Percentiles rank a stretch among this genome's conserved stretches.
Evolutionary conservation across 768 basidiomycete genomes (phyloP).

Genomic region (Amanita subjunquillea): DNA sequence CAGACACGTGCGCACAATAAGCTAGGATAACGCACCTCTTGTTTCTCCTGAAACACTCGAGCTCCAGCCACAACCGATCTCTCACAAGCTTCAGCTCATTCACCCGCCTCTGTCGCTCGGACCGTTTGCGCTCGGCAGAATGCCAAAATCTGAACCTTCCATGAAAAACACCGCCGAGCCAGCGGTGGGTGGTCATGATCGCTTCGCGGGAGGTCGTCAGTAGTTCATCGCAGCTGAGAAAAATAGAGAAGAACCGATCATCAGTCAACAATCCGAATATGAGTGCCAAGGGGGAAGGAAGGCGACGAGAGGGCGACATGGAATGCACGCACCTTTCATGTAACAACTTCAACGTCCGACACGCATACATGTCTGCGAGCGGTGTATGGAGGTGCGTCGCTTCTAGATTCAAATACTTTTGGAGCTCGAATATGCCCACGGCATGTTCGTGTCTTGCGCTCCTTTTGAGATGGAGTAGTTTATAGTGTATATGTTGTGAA

Average conservation of each 20-base stretch:
- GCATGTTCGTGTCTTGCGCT: slow-evolving; percentile 30
- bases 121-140: slow-evolving; percentile 17
- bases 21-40: slow-evolving; percentile 31
- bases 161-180: slow-evolving; percentile 36
- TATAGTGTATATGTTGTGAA: slow-evolving; percentile 19
- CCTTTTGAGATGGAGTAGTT: slow-evolving; percentile 26
- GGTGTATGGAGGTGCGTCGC: slow-evolving; percentile 42
- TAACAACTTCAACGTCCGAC: slow-evolving; percentile 33
- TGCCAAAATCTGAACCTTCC: slow-evolving; percentile 28
- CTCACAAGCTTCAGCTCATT: slow-evolving; percentile 26
- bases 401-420: slow-evolving; percentile 62
- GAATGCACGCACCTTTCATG: slow-evolving; percentile 24
- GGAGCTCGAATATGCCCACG: slow-evolving; percentile 68
- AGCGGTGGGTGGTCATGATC: slow-evolving; percentile 31
- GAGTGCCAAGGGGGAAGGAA: too few relatives aligned
- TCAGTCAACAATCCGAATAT: too few relatives aligned
- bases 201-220: slow-evolving; percentile 31
- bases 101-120: slow-evolving; percentile 21
- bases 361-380: slow-evolving; percentile 30
- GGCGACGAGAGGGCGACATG: too few relatives aligned
- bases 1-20: background rate
- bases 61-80: slow-evolving; percentile 20
- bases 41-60: slow-evolving; percentile 38
- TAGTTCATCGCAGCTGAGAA: slow-evolving; percentile 43
- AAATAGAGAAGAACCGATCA: background rate